Evolutionary conservation across 306 rosid species (phyloP).

Genomic region (Inga laurina): DNA sequence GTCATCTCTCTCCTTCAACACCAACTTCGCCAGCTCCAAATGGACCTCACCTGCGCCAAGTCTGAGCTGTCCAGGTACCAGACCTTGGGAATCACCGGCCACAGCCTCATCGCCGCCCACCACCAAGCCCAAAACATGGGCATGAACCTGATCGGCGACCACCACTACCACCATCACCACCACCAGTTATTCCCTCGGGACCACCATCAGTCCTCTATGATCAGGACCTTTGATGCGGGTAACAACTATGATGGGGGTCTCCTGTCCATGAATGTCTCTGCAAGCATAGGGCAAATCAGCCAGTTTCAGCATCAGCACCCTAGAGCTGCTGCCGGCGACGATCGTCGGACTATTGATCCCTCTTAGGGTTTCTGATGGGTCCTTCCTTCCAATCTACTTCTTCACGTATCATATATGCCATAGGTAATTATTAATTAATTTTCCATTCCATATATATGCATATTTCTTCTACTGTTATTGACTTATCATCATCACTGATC

Average conservation of each 20-base stretch:
- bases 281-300: conserved; percentile 72
- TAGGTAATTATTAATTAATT: conserved; percentile 11
- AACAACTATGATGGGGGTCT: conserved; percentile 70
- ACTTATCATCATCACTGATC: background rate
- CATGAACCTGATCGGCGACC: conserved; percentile 31
- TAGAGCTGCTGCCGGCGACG: conserved; percentile 62
- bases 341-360: conserved; percentile 78
- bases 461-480: background rate
- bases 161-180: conserved; percentile 57
- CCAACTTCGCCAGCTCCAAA: conserved; percentile 93
- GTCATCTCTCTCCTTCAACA: conserved; percentile 94
- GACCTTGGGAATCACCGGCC: conserved; percentile 32
- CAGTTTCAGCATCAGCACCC: conserved; percentile 88
- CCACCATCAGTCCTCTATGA: conserved; percentile 44
- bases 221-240: conserved; percentile 42
- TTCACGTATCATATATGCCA: conserved; percentile 20
- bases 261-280: conserved; percentile 77
- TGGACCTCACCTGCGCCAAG: conserved; percentile 88
- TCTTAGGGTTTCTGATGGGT: conserved; percentile 55
- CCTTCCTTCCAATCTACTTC: background rate
- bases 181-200: conserved; percentile 75
- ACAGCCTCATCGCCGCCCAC: conserved; percentile 45
- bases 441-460: background rate
- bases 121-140: conserved; percentile 35
- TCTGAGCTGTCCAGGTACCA: conserved; percentile 88